Percentiles rank a stretch among this genome's conserved stretches.
phyloP scores from a whole-genome alignment of 2,329 filamentous ascomycete species.

The Xylaria sp. region DNA sequence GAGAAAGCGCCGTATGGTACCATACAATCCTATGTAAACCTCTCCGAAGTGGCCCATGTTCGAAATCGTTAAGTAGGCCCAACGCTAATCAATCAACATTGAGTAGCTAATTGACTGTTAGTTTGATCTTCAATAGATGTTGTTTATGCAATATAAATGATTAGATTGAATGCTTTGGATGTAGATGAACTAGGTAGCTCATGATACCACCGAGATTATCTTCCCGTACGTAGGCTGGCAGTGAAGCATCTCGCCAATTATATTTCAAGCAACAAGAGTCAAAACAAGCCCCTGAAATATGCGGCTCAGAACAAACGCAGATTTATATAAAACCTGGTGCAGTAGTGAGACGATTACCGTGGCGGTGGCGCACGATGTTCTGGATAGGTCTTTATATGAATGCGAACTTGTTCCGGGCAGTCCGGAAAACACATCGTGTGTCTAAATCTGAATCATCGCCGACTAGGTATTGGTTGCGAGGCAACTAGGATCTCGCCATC shows the following conservation, averaged over 20 bases:
- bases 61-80: background rate
- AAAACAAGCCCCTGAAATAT: no score
- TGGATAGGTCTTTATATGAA: background rate
- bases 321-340: no score
- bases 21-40: background rate
- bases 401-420: background rate
- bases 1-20: background rate
- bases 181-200: background rate
- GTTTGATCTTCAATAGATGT: background rate
- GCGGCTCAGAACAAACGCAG: no score
- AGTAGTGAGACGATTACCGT: background rate
- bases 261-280: background rate
- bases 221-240: background rate
- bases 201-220: background rate
- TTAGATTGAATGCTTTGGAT: background rate
- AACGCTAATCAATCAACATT: background rate
- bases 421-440: background rate
- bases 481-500: background rate
- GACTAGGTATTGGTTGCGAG: background rate
- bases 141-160: background rate
- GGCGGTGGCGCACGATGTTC: background rate
- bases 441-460: background rate
- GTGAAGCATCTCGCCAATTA: background rate
- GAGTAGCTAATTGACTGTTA: background rate
- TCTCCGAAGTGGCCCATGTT: background rate